Base-by-base conservation (phyloP, 2,329 filamentous ascomycete species). In the Aureobasidium sp. region DNA sequence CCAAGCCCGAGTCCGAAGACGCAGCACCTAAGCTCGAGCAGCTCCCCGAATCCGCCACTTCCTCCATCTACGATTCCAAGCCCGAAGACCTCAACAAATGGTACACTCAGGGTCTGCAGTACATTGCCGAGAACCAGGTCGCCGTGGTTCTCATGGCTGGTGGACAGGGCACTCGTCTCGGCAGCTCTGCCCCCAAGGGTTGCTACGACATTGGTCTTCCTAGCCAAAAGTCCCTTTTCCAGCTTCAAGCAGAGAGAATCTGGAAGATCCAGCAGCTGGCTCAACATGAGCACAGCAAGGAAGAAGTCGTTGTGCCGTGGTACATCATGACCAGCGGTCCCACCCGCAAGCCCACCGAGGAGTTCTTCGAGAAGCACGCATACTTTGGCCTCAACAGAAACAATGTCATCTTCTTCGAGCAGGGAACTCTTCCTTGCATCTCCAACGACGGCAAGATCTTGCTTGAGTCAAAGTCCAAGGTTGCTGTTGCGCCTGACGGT, bases 291-390 rank as follows among this genome's bases (percentile, higher is more conserved):
- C 80, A 84, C 60, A 83, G 83, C 63, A 82, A 82, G 67, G 79
- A 78, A 64, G 79, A 79, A 53, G 85, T 85, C 47, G 81, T 88
- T 36, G 87, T 97, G 45, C 94, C 94, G 14, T 99, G 94, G 94
- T 99, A 99, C 78, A 91, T 99, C 76, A 99, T 99, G 94, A 99
- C 94, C 70, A 96, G 91, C 71, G 94, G 94, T 5, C 94, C 94
- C 49, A 99, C 94, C 8, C 85, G 92, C 68, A 86, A 85, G 65
- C 90, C 92, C 44, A 99, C 94, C n/a, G 89, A 96, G 80, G 81
- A 88, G 65, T 99, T 94, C 81, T 97, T 99, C 76, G 79, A 89
- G 74, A 82, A 96, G 76, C 83, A 97, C 80, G 84, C 85, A 63
- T 97, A 91, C 81, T 99, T 99, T 75, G 94, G 94, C 6, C 79